These are phyloP conservation scores for Xanthoparmelia taractica DNA, from an alignment of 495 filamentous ascomycete genomes.

Conservation along the genomic window DNA sequence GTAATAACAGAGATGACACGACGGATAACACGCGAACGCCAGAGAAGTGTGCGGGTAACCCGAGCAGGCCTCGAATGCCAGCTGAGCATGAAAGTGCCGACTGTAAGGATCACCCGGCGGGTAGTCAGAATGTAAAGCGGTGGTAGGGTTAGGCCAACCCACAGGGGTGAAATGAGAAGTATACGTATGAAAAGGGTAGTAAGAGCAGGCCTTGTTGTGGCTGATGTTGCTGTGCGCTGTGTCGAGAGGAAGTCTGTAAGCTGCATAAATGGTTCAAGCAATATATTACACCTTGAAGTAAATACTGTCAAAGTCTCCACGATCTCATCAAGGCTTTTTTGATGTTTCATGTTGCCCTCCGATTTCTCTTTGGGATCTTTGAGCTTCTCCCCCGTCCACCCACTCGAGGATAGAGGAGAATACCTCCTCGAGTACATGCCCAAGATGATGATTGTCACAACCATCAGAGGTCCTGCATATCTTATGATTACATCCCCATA, in stretches of 20 bases:
- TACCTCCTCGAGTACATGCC: constrained; percentile 91
- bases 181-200: constrained; percentile 86
- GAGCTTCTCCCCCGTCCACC: constrained; percentile 57
- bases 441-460: constrained; percentile 69
- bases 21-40: constrained; percentile 73
- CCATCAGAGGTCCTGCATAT: constrained; percentile 71
- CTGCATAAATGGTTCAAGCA: constrained; percentile 78
- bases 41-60: constrained; percentile 79
- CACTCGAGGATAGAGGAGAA: constrained; percentile 78
- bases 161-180: constrained; percentile 75
- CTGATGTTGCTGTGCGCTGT: constrained; percentile 81
- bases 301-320: constrained; percentile 84
- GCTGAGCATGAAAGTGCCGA: constrained; percentile 74
- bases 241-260: constrained; percentile 92
- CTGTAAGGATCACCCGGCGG: constrained; percentile 65
- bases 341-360: constrained; percentile 59
- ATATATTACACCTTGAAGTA: constrained; percentile 80
- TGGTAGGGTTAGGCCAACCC: constrained; percentile 73
- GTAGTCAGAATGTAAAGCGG: constrained; percentile 82
- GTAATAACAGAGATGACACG: constrained; percentile 60
- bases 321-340: constrained; percentile 90
- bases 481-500: constrained; percentile 78
- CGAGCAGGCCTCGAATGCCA: constrained; percentile 87
- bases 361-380: constrained; percentile 43
- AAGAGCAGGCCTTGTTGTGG: constrained; percentile 85